Evolutionary conservation across 345 rosid species (phyloP).

Genomic region (Kandelia obovata): DNA sequence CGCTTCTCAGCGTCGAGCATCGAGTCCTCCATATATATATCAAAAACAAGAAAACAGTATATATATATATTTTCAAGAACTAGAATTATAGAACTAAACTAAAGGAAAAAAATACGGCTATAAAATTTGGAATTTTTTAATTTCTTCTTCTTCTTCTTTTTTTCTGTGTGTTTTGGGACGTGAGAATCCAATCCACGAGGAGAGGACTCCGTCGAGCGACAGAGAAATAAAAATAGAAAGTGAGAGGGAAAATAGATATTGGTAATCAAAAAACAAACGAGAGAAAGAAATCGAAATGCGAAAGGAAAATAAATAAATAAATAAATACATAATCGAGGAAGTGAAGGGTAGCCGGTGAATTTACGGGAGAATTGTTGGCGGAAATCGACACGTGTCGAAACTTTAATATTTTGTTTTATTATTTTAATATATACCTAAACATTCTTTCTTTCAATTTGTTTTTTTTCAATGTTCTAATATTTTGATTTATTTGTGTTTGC

Average conservation of each 20-base stretch:
- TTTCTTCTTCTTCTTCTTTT: background rate
- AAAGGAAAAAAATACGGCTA: no score
- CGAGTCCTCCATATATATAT: constrained; percentile 7
- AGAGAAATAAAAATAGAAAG: background rate
- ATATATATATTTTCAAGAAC: background rate
- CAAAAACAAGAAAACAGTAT: no score
- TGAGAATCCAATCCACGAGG: constrained; percentile 15
- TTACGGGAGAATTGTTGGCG: background rate
- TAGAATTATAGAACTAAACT: background rate
- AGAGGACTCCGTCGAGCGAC: background rate
- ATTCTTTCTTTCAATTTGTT: no score
- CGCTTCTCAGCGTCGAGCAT: constrained; percentile 15
- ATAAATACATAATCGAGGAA: background rate
- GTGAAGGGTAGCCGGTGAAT: constrained; percentile 13
- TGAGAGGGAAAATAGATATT: background rate
- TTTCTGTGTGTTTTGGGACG: background rate
- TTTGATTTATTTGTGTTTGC: no score
- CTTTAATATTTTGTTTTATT: background rate
- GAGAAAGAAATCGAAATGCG: background rate
- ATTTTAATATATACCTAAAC: no score
- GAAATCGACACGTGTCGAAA: constrained; percentile 16
- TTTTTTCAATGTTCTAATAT: no score
- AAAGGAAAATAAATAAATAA: background rate
- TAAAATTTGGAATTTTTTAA: no score
- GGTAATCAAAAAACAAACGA: background rate